Base-by-base conservation (phyloP, 2,329 filamentous ascomycete genomes). In the Colletotrichum chrysophilum region DNA sequence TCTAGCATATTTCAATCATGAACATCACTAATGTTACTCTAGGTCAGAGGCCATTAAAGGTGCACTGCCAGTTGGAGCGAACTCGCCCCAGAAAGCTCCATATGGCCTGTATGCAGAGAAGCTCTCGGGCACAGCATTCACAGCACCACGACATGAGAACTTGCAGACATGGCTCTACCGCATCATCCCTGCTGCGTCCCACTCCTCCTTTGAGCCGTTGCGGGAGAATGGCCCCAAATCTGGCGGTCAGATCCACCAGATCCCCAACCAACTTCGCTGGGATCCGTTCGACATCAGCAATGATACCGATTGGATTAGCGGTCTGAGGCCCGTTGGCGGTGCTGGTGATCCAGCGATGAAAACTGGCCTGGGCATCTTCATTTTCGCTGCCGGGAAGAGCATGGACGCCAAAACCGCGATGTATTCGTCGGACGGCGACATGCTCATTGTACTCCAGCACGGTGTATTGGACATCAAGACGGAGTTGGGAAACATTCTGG, bases 181-280 rank as follows among this genome's bases (percentile, higher is more conserved):
- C 4, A 90, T 92, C 70, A 80, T 91, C 16, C 91, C 90, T 8
- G 87, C 89, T 0, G 89, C 88, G 8, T 86, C 89, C 4, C 91
- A 92, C 55, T 81, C 84, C 0, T 80, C 83, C 7, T 86, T 84
- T 62, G 78, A 80, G 71, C 73, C 80, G 1, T 7, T 77, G 24
- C 61, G 28, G 10, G 56, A 71, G 7, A 71, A 70, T 7, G 79
- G 83, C 4, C 82, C 88, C 1, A 85, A 86, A 7, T 83, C 87
- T 18, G 87, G 88, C 58, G 84, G 86, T 10, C 90, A 90, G 80
- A 89, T 95, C 77, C 91, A 94, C 79, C 92, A 94, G 77, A 93
- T 95, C 67, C 95, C 95, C 1, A 96, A 96, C 79, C 95, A 97
- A 84, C 88, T 97, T 38, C 91, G 95, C 76, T 97, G 95, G 95